These are phyloP conservation scores for Talaromyces sp. DNA, from an alignment of 2,329 filamentous ascomycete genomes.

Conservation along the genomic window DNA sequence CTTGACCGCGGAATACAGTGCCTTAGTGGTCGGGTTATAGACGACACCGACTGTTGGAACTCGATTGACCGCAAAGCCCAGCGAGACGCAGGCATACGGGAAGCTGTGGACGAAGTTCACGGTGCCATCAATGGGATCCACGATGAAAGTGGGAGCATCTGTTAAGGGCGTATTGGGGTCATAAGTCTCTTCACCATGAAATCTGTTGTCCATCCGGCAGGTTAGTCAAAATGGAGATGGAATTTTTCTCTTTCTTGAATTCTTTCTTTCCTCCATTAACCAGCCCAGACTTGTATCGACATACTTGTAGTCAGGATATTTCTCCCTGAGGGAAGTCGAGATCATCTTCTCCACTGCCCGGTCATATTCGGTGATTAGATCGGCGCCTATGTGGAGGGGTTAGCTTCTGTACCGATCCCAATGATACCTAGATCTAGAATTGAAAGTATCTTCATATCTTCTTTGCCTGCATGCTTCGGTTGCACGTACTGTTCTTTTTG, in stretches of 20 bases:
- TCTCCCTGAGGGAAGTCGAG: conserved; percentile 51
- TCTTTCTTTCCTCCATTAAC: too few species aligned
- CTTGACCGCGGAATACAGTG: conserved; percentile 58
- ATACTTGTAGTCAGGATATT: conserved; percentile 58
- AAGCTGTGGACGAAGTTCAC: conserved; percentile 67
- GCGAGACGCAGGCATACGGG: conserved; percentile 61
- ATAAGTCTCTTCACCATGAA: conserved; percentile 65
- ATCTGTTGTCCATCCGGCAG: too few species aligned
- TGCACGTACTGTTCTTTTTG: conserved; percentile 50
- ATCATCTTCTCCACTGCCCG: conserved; percentile 63
- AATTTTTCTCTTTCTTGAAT: too few species aligned
- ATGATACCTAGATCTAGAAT: too few species aligned
- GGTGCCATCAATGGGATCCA: conserved; percentile 67
- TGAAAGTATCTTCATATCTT: too few species aligned
- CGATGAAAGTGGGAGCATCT: conserved; percentile 60
- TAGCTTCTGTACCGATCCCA: neutral
- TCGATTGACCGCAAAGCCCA: conserved; percentile 57
- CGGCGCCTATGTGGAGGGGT: conserved; percentile 49
- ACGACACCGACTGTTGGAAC: conserved; percentile 61
- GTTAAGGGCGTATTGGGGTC: conserved; percentile 56
- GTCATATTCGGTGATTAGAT: conserved; percentile 67
- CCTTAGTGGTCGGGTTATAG: conserved; percentile 62
- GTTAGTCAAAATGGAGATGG: too few species aligned
- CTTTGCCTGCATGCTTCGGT: too few species aligned
- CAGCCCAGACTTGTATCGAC: too few species aligned